Percentiles rank a stretch among this genome's conserved stretches.
These are phyloP conservation scores for Chaetoceros muelleri DNA, from an alignment of 108 stramenopile species.

Conservation along the genomic window DNA sequence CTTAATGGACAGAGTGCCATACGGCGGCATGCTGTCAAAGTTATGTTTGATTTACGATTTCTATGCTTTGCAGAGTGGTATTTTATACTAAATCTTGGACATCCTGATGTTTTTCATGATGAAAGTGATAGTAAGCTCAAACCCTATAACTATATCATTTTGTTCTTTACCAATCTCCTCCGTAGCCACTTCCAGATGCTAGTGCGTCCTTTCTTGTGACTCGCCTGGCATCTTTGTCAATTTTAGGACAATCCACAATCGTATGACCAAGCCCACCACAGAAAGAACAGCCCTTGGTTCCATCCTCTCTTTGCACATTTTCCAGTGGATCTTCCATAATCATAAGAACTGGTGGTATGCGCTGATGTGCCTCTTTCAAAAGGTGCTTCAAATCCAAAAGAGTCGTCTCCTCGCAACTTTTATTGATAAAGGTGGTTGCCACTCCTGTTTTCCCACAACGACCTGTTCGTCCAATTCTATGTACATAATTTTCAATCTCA, in stretches of 20 bases:
- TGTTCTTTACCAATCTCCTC: constrained; percentile 72
- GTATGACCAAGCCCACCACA: constrained; percentile 98
- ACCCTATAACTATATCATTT: too few relatives aligned
- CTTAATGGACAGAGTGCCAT: too few relatives aligned
- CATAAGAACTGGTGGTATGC: constrained; percentile 95
- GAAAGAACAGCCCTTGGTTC: constrained; percentile 90
- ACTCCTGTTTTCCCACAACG: constrained; percentile 99
- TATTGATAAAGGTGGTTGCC: constrained; percentile 99
- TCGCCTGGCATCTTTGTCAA: constrained; percentile 94
- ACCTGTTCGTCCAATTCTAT: constrained; percentile 97
- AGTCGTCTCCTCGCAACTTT: constrained; percentile 82
- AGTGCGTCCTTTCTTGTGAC: constrained; percentile 84
- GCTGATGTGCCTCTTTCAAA: constrained; percentile 95
- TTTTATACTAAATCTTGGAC: too few relatives aligned
- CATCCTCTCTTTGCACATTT: constrained; percentile 36
- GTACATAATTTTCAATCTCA: constrained; percentile 96
- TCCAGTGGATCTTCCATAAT: constrained; percentile 96
- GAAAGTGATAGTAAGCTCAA: too few relatives aligned
- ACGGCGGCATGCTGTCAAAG: too few relatives aligned
- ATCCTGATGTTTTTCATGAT: too few relatives aligned
- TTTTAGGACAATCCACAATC: constrained; percentile 97
- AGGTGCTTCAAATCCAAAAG: constrained; percentile 96
- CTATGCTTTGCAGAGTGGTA: too few relatives aligned
- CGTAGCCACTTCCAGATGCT: constrained; percentile 80
- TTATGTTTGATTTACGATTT: too few relatives aligned